Percentiles rank a stretch among this genome's conserved stretches.
phyloP scores from a whole-genome alignment of 192 early-diverging fungal species.

The Piromyces finnis region DNA sequence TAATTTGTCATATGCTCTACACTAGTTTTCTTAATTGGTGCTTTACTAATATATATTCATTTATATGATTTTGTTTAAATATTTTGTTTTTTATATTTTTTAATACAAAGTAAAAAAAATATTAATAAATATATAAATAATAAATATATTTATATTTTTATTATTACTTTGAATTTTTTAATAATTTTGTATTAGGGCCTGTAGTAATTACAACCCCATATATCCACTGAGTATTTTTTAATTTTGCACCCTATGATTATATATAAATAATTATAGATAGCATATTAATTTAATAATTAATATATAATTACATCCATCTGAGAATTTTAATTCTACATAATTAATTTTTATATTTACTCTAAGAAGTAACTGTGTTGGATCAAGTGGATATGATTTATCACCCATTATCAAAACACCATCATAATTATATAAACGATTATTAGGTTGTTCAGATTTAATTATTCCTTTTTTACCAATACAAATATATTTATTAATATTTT shows the following conservation, averaged over 20 bases:
- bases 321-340: too few relatives aligned
- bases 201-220: constrained; percentile 94
- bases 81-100: background rate
- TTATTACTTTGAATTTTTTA: constrained; percentile 71
- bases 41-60: constrained; percentile 15
- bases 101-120: too few relatives aligned
- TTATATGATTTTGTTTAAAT: too few relatives aligned
- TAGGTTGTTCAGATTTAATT: constrained; percentile 87
- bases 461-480: constrained; percentile 41
- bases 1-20: constrained; percentile 80
- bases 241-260: constrained; percentile 58
- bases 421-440: constrained; percentile 91
- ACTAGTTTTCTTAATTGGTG: constrained; percentile 81
- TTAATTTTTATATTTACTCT: too few relatives aligned
- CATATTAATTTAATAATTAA: too few relatives aligned
- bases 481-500: too few relatives aligned
- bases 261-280: background rate
- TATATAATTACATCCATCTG: too few relatives aligned
- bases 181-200: constrained; percentile 92
- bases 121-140: too few relatives aligned
- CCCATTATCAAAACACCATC: constrained; percentile 51
- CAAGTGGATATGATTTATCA: constrained; percentile 54
- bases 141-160: too few relatives aligned
- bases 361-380: constrained; percentile 80
- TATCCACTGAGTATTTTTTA: constrained; percentile 87